phyloP scores from a whole-genome alignment of 192 early-diverging fungal genomes.

The Gamsiella multidivaricata region DNA sequence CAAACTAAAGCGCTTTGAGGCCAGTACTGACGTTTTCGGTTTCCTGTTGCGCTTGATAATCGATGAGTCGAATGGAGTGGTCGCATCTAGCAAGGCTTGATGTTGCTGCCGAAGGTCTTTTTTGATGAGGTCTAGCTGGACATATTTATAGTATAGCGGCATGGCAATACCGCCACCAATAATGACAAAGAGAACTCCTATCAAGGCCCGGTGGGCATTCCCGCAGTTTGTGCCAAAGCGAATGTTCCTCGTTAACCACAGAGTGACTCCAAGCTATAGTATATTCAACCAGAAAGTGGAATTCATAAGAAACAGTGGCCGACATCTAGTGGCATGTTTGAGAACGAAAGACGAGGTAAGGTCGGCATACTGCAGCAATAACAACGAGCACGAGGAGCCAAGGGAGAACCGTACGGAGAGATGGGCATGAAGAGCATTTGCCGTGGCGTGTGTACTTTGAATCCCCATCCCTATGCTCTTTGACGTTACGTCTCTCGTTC shows the following conservation, averaged over 20 bases:
- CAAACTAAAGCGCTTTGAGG: conserved; percentile 6
- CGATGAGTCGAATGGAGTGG: not conserved
- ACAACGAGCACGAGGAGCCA: conserved; percentile 4
- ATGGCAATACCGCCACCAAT: conserved; percentile 10
- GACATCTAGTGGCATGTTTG: too few species aligned
- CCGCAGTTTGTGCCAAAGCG: conserved; percentile 27
- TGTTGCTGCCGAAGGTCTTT: conserved; percentile 1
- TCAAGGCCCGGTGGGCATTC: conserved; percentile 23
- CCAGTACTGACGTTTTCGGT: conserved; percentile 16
- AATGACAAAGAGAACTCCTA: conserved; percentile 13
- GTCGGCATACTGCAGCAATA: conserved; percentile 11
- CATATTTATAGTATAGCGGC: conserved; percentile 24
- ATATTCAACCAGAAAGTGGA: not conserved
- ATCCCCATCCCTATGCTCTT: not conserved
- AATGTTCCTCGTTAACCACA: conserved; percentile 14
- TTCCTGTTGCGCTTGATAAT: not conserved
- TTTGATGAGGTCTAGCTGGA: conserved; percentile 6
- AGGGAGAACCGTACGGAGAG: not conserved
- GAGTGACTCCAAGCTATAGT: conserved; percentile 14
- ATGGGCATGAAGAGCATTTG: not conserved
- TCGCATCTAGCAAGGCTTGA: not conserved
- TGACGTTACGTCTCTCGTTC: not conserved
- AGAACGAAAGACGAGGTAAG: not conserved
- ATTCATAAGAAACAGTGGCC: too few species aligned
- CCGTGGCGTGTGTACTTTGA: not conserved